Evolutionary conservation across 2,329 filamentous ascomycete genomes (phyloP), one percentile per base, ranked within the genome.

Genomic region (Penicillium sp.): DNA sequence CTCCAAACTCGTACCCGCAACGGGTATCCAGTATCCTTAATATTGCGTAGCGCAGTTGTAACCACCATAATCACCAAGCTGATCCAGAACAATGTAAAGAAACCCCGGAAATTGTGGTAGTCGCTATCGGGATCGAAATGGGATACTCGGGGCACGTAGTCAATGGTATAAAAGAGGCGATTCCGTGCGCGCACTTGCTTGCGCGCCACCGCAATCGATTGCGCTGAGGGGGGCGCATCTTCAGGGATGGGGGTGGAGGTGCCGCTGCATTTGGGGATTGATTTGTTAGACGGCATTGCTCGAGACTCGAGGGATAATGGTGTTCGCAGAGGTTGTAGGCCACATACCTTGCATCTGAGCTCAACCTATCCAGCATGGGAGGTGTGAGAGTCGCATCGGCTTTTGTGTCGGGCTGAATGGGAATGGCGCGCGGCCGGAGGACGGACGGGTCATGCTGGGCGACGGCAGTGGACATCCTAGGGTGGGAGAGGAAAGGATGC

Each of bases 31-130:
- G 92, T 97, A 75, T 98, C 95, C 78, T 94, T 96, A 73, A 95
- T 87, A 77, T 97, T 98, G 72, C 94, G 88, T 72, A 97, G 80
- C 83, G 93, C 92, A n/a, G 91, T 91, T 2, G 94, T 98, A 65
- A 97, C 89, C 71, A 93, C 92, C 93, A 99, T 97, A 77, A 99
- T 96, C 69, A 91, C 92, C 62, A 99, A 84, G 10, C 92, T 92
- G 67, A 99, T 94, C 95, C 95, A 99, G 81, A 99, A 99, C 40
- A 99, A 86, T 58, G 95, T 92, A 81, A 97, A 99, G 85, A 99
- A 99, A 74, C 95, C 95, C 71, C 92, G 88, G 76, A 99, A 99
- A 78, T 99, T 93, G 72, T 89, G 89, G 76, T 98, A 93, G 72
- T 97, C 93, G 78, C 91, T 96, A 54, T 87, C 85, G 0, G 93